phyloP scores from a whole-genome alignment of 1,284 basidiomycete species.

The Leccinum subspadiceum region DNA sequence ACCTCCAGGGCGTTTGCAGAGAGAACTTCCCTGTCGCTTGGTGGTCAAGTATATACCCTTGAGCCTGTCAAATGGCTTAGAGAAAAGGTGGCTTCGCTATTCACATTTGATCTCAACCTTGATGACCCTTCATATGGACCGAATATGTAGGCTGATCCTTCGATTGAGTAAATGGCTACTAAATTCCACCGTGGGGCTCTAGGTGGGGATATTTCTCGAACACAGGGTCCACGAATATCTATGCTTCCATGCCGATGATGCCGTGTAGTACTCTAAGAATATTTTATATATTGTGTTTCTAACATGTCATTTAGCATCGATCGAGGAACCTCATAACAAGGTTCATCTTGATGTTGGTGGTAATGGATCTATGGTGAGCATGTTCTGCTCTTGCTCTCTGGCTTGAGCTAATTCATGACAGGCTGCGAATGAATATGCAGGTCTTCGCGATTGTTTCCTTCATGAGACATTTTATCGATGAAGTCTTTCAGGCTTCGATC shows the following conservation, averaged over 20 bases:
- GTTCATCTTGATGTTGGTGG: slow-evolving; percentile 17
- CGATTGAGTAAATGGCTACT: not conserved
- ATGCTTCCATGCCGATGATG: slow-evolving; percentile 9
- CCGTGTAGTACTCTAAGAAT: not conserved
- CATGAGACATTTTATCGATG: not conserved
- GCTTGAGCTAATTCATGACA: not conserved
- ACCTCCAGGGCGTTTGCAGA: slow-evolving; percentile 8
- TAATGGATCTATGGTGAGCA: slow-evolving; percentile 16
- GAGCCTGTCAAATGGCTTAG: slow-evolving; percentile 12
- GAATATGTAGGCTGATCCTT: slow-evolving; percentile 14
- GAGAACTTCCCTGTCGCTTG: not conserved
- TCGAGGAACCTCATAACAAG: slow-evolving; percentile 20
- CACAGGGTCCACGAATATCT: not conserved
- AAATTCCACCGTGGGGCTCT: not conserved
- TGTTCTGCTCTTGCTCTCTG: not conserved
- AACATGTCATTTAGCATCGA: slow-evolving; percentile 7
- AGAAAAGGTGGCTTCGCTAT: slow-evolving; percentile 12
- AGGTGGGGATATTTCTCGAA: slow-evolving; percentile 22
- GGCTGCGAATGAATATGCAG: slow-evolving; percentile 18
- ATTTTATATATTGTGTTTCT: not conserved
- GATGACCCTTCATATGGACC: slow-evolving; percentile 9
- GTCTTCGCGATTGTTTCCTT: not conserved
- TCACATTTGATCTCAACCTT: slow-evolving; percentile 13
- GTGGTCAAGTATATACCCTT: not conserved
- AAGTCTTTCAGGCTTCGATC: slow-evolving; percentile 11